Evolutionary conservation across 1,139 yeast species (phyloP).

Genomic region (Maudiozyma humilis): DNA sequence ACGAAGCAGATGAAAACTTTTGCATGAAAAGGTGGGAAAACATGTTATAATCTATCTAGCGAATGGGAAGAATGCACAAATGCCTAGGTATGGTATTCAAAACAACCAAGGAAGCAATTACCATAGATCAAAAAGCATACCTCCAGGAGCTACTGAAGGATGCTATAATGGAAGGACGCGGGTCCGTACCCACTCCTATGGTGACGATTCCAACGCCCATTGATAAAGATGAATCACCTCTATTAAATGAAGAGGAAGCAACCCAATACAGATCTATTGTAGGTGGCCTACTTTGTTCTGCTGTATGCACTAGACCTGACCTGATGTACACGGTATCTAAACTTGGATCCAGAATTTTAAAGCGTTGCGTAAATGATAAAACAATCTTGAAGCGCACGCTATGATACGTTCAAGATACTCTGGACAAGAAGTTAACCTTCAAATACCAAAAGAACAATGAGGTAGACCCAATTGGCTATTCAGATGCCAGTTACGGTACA

Average conservation of each 20-base stretch:
- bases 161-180: background rate
- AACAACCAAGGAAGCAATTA: background rate
- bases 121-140: background rate
- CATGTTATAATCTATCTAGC: background rate
- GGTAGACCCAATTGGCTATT: no score
- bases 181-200: background rate
- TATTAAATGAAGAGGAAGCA: background rate
- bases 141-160: background rate
- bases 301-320: conserved; percentile 1
- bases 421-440: background rate
- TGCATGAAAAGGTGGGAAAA: background rate
- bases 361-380: background rate
- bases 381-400: background rate
- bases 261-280: background rate
- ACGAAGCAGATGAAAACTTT: background rate
- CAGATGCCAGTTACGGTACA: background rate
- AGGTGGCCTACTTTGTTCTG: background rate
- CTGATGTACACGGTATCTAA: background rate
- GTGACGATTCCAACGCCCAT: background rate
- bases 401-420: background rate
- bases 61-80: background rate
- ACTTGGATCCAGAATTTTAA: background rate
- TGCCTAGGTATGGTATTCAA: background rate
- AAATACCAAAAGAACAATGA: no score
- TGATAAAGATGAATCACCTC: background rate